phyloP scores from a whole-genome alignment of 1,284 basidiomycete species.

The Exobasidium rhododendri region DNA sequence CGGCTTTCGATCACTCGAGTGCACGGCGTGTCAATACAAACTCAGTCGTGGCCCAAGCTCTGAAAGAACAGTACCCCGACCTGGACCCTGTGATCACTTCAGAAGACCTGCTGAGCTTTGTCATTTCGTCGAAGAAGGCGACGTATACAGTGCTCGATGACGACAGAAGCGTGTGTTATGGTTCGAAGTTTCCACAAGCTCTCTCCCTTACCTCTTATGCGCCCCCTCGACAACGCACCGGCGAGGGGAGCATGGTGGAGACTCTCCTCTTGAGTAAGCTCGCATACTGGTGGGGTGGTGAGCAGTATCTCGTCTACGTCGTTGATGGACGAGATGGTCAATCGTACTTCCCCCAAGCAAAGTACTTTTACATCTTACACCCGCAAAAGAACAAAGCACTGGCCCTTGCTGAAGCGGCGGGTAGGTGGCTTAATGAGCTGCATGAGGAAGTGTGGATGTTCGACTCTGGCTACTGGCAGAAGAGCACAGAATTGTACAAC shows the following conservation, averaged over 20 bases:
- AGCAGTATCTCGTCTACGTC: conserved; percentile 5
- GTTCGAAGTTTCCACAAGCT: neutral
- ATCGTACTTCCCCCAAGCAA: neutral
- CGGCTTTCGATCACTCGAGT: conserved; percentile 8
- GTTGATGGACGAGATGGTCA: conserved; percentile 8
- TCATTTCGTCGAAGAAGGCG: neutral
- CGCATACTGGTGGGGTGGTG: neutral
- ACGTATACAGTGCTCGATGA: neutral
- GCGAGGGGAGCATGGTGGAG: neutral
- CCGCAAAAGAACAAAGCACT: neutral
- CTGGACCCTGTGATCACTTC: neutral
- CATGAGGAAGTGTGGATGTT: conserved; percentile 8
- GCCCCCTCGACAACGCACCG: conserved; percentile 5
- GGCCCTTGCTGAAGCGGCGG: neutral
- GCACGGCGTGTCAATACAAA: conserved; percentile 1
- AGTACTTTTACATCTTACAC: neutral
- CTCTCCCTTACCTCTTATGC: neutral
- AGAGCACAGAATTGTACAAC: conserved; percentile 2
- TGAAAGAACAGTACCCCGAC: conserved; percentile 2
- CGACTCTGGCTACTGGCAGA: conserved; percentile 1
- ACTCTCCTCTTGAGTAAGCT: neutral
- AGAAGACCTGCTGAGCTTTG: neutral
- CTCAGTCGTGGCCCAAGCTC: neutral
- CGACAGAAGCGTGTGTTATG: neutral
- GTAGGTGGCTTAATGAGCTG: conserved; percentile 1